Conservation (phyloP, 768 basidiomycete genomes). For the Psilocybe cyanescens region DNA sequence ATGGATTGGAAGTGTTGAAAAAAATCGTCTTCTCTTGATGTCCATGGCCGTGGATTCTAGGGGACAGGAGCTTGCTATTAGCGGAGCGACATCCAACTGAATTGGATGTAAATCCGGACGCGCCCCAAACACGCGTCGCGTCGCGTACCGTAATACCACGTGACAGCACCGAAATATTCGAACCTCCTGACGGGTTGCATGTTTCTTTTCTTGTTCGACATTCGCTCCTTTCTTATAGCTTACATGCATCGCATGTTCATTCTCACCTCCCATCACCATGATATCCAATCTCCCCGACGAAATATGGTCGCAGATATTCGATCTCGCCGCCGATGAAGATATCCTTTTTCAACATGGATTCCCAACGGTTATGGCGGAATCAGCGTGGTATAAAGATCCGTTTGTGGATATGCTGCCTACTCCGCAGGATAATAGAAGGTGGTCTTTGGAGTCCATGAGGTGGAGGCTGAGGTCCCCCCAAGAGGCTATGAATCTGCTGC, state of each 20-base stretch:
- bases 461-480: conserved; percentile 68
- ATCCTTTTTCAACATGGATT: conserved; percentile 64
- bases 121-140: background rate
- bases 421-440: background rate
- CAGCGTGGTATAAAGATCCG: conserved; percentile 62
- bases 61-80: too few species aligned
- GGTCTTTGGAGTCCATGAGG: background rate
- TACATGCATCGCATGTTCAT: background rate
- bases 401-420: conserved; percentile 32
- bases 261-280: background rate
- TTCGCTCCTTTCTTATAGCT: background rate
- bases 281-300: conserved; percentile 60
- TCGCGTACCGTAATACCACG: background rate
- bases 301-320: conserved; percentile 72
- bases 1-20: too few species aligned
- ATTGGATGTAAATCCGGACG: too few species aligned
- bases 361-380: conserved; percentile 65
- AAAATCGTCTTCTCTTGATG: too few species aligned
- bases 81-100: too few species aligned
- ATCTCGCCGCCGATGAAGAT: conserved; percentile 72
- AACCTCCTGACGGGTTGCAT: background rate
- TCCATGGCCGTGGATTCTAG: too few species aligned
- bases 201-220: background rate
- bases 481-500: conserved; percentile 59
- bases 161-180: background rate